phyloP scores from a whole-genome alignment of 441 rosid species.

The Bruguiera hainesii region DNA sequence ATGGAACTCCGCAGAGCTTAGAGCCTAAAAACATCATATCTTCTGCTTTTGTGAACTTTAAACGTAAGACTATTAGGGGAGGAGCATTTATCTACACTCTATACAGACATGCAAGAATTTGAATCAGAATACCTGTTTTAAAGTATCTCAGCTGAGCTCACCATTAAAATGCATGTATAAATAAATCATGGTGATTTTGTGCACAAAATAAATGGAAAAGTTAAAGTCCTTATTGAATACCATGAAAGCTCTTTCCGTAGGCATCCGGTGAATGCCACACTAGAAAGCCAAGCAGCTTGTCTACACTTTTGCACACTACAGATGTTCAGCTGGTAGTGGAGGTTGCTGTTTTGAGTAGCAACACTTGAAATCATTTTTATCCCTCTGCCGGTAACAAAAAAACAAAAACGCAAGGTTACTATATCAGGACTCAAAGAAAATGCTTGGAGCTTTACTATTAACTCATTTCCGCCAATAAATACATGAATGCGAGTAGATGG shows the following conservation, averaged over 20 bases:
- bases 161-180: background rate
- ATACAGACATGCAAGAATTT: background rate
- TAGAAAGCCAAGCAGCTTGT: constrained; percentile 39
- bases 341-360: constrained; percentile 46
- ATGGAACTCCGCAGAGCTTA: background rate
- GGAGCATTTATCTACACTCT: background rate
- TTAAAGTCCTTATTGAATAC: constrained; percentile 31
- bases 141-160: background rate
- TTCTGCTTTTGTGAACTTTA: background rate
- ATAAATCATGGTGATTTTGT: background rate
- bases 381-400: constrained; percentile 25
- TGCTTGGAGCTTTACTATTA: background rate
- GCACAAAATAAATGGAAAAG: background rate
- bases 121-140: background rate
- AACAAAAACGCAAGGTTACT: background rate
- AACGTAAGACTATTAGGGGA: background rate
- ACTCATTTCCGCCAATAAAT: background rate
- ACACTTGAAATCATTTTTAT: constrained; percentile 50
- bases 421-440: constrained; percentile 3
- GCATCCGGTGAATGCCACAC: constrained; percentile 39
- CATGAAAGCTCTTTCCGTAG: constrained; percentile 52
- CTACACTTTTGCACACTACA: constrained; percentile 34
- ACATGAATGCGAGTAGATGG: background rate
- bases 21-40: constrained; percentile 9
- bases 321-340: constrained; percentile 31